Conservation (phyloP, 257 asterid genomes). For the Solanum chmielewskii region DNA sequence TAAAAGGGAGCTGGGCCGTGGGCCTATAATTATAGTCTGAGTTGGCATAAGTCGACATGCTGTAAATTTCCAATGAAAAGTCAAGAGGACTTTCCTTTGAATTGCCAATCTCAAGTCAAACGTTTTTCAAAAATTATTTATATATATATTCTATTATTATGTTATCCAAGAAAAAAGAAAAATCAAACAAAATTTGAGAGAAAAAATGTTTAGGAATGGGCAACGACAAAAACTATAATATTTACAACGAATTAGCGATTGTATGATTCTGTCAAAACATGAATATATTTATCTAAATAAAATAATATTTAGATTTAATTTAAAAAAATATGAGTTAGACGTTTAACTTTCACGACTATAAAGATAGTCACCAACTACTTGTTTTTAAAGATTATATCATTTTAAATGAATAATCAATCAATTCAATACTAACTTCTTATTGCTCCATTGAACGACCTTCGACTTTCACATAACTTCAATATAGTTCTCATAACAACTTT, state of each 20-base stretch:
- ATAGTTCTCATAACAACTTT: neutral
- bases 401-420: no score
- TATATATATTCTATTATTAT: neutral
- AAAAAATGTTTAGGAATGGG: neutral
- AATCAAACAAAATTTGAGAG: neutral
- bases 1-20: neutral
- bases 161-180: neutral
- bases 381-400: no score
- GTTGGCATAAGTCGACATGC: no score
- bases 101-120: neutral
- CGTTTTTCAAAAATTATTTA: neutral
- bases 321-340: no score
- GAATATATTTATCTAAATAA: neutral
- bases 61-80: neutral
- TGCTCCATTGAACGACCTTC: no score
- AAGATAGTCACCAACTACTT: neutral
- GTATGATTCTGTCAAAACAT: neutral
- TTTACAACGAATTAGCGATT: neutral
- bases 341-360: no score
- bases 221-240: neutral
- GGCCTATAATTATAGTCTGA: no score
- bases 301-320: no score
- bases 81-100: neutral
- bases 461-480: neutral
- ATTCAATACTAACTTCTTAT: no score